phyloP scores from a whole-genome alignment of 768 basidiomycete genomes.

The Mycena latifolia region DNA sequence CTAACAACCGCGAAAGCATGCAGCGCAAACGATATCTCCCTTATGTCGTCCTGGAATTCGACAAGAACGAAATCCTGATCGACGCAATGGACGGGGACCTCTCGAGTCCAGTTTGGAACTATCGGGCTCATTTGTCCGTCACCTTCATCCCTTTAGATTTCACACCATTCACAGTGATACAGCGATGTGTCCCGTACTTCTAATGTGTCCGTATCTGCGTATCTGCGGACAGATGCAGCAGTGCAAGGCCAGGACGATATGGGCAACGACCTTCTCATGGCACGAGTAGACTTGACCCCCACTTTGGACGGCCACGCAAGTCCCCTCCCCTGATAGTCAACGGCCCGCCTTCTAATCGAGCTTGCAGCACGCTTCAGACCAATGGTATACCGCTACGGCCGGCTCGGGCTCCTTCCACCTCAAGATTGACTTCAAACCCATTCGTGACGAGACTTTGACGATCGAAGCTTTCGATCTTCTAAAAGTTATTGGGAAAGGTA shows the following conservation, averaged over 20 bases:
- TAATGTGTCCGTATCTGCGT: slow-evolving; percentile 92
- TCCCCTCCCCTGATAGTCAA: slow-evolving; percentile 19
- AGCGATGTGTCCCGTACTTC: slow-evolving; percentile 97
- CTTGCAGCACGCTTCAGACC: slow-evolving; percentile 83
- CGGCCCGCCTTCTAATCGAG: slow-evolving; percentile 15
- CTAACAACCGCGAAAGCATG: slow-evolving; percentile 89
- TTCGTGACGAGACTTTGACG: slow-evolving; percentile 85
- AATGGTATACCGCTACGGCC: slow-evolving; percentile 88
- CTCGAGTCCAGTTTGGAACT: slow-evolving; percentile 92
- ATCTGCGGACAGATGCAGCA: slow-evolving; percentile 85
- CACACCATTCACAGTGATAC: slow-evolving; percentile 23
- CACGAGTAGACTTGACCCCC: slow-evolving; percentile 91
- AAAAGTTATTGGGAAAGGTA: slow-evolving; percentile 98
- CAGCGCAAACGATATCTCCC: slow-evolving; percentile 95
- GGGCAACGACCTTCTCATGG: slow-evolving; percentile 97
- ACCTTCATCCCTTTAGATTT: slow-evolving; percentile 6
- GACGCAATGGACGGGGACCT: slow-evolving; percentile 98
- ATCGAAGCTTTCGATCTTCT: slow-evolving; percentile 97
- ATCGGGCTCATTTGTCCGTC: slow-evolving; percentile 93
- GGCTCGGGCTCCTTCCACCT: slow-evolving; percentile 95
- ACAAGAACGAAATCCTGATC: slow-evolving; percentile 96
- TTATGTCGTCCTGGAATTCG: slow-evolving; percentile 97
- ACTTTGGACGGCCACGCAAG: slow-evolving; percentile 82
- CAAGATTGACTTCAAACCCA: slow-evolving; percentile 94
- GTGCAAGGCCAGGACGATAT: slow-evolving; percentile 88